Base-by-base conservation (phyloP, 2,329 filamentous ascomycete genomes). In the Scedosporium boydii region DNA sequence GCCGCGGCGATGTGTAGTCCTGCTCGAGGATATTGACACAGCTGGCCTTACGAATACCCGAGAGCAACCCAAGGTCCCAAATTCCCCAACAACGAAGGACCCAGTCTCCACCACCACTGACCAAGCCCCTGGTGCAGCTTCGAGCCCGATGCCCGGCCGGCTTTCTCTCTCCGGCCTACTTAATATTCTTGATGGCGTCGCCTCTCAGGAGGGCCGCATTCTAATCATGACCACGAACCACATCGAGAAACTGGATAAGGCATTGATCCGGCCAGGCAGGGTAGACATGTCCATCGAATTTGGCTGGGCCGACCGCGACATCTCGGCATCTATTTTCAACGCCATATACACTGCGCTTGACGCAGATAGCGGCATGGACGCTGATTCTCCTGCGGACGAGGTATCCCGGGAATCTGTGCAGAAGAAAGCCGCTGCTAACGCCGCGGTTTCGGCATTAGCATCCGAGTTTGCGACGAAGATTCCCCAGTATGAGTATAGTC, bases 101-200 rank as follows among this genome's bases (percentile, higher is more conserved):
- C 65, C 53, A 16, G 66, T 67, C 42, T 56, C 63, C 46, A 62
- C 63, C 46, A 62, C 63, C 27, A 21, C 18, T 6, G 18, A 60
- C 61, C 64, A 21, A 62, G 64, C 18, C 58, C 61, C 7, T 10
- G 10, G 66, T 66, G n/a, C 67, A 69, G 9, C 66, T 42, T 4
- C 55, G 23, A 58, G 48, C 21, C 6, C 4, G 23, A 6, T 41
- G 16, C 23, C 51, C 6, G 59, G 59, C 6, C 74, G 80, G 3
- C 74, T 95, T 55, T 90, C 88, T 0, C 80, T 95, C 1, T 91
- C 89, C 0, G 89, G 89, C 0, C 78, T 95, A 2, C 83, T 95
- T 58, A 95, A 95, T 73, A 88, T 90, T 57, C 86, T 95, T 48
- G 90, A 96, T 67, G 89, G 91, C 46, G 84, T 87, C 6, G 83